These are phyloP conservation scores for Mixia osmundae DNA, from an alignment of 1,284 basidiomycete species.

Conservation along the genomic window DNA sequence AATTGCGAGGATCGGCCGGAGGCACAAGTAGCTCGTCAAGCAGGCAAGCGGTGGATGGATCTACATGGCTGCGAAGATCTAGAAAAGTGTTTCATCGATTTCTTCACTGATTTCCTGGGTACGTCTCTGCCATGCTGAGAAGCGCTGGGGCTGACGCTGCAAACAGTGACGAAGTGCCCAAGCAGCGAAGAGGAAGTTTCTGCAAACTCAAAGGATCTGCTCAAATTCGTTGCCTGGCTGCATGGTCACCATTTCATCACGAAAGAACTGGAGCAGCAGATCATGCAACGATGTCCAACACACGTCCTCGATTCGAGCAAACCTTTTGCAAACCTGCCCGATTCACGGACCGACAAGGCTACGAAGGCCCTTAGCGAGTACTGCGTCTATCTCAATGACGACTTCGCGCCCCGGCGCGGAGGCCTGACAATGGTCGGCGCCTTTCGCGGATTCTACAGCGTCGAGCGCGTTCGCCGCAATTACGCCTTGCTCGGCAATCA, in stretches of 20 bases:
- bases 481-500: slow-evolving; percentile 5
- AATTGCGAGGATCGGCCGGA: slow-evolving; percentile 9
- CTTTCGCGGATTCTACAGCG: slow-evolving; percentile 6
- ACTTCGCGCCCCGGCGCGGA: slow-evolving; percentile 1
- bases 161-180: slow-evolving; percentile 6
- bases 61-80: slow-evolving; percentile 3
- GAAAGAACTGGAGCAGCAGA: slow-evolving; percentile 1
- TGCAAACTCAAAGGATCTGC: slow-evolving; percentile 5
- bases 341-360: slow-evolving; percentile 5
- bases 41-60: slow-evolving; percentile 6
- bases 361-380: slow-evolving; percentile 5
- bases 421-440: slow-evolving; percentile 5
- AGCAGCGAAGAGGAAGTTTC: slow-evolving; percentile 5
- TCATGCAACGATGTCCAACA: slow-evolving; percentile 4
- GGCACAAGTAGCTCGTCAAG: slow-evolving; percentile 4
- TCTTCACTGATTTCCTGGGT: slow-evolving; percentile 8
- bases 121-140: not conserved
- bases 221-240: slow-evolving; percentile 7
- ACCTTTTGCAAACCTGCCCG: slow-evolving; percentile 2
- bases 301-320: slow-evolving; percentile 4
- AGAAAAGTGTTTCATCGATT: slow-evolving; percentile 2
- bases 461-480: slow-evolving; percentile 5
- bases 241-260: slow-evolving; percentile 4
- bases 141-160: not conserved
- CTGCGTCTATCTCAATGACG: slow-evolving; percentile 4